These are phyloP conservation scores for Phaffia rhodozyma DNA, from an alignment of 1,284 basidiomycete genomes.

Conservation along the genomic window DNA sequence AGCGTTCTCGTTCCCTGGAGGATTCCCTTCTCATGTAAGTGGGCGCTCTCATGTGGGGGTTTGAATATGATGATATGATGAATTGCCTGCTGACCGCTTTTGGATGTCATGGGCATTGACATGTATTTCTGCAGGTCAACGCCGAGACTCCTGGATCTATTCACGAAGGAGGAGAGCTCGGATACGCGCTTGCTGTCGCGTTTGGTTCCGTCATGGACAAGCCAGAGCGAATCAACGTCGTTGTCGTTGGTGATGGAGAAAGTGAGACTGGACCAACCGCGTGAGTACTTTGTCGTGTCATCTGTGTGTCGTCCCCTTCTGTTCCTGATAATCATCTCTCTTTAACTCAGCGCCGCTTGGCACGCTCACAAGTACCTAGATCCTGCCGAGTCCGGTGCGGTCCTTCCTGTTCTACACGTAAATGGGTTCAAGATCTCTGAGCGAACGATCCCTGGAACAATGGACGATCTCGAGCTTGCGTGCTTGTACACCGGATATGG, in stretches of 20 bases:
- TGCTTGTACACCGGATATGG: constrained; percentile 47
- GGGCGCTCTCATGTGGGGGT: constrained; percentile 10
- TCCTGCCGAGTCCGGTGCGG: constrained; percentile 78
- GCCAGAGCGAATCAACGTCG: constrained; percentile 65
- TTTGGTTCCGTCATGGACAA: constrained; percentile 82
- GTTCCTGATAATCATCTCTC: not conserved
- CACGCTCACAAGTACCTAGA: constrained; percentile 76
- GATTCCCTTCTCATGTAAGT: constrained; percentile 41
- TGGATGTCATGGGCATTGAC: not conserved
- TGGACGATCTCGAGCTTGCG: constrained; percentile 69
- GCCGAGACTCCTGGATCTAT: constrained; percentile 73
- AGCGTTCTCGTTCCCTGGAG: constrained; percentile 39
- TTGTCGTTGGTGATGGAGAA: constrained; percentile 76
- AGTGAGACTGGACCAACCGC: constrained; percentile 76
- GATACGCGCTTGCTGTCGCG: constrained; percentile 69
- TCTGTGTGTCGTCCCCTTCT: not conserved
- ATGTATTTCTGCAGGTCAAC: constrained; percentile 37
- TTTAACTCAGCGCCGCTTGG: constrained; percentile 45
- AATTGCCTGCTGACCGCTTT: not conserved
- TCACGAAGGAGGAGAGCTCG: constrained; percentile 83
- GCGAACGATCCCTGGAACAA: constrained; percentile 74
- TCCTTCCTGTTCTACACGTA: constrained; percentile 72
- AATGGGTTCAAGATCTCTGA: constrained; percentile 45
- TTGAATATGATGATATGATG: not conserved
- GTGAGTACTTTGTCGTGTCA: constrained; percentile 9